Base-by-base conservation (phyloP, 306 rosid species). In the Prunus mongolica region DNA sequence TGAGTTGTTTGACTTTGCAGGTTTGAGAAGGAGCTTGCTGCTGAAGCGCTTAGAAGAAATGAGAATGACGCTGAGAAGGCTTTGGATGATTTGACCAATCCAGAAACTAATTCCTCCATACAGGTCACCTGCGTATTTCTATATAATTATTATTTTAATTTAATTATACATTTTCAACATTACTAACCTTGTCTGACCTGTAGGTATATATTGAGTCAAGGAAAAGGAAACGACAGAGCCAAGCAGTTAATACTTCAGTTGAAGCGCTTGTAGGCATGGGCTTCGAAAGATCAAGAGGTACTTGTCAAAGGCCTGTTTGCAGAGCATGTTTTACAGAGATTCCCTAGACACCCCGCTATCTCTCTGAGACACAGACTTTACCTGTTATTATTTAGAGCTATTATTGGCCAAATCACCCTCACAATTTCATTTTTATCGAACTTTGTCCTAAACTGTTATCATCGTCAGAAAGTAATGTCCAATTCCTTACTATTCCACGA, bases 11-110 rank as follows among this genome's bases (percentile, higher is more conserved):
- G 34, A 71, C 69, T 67, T 74, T 82, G 55, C 81, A 94, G 98
- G 76, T 91, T 86, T 80, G 91, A 82, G 65, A 94, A 82, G 86
- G 91, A 87, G 50, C 96, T 92, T 55, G 96, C 93, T 14, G 96
- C 98, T 38, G 98, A 94, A 85, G 93, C 98, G 62, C 95, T 92
- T 75, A 83, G 93, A 77, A 89, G 84, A 87, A 92, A 90, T 76
- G 98, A 92, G 87, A 94, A 91, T 65, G 93, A 91, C 68, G 71
- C 81, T 73, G 88, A 94, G 65, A 80, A 78, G 81, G 96, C 98
- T 27, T 79, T 94, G 84, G 96, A 94, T 80, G 93, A 94, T 80
- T 81, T 94, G 88, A 94, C 96, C 25, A 82, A 90, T 83, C 95
- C 95, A 45, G 96, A 86, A 78, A 80, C 88, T 62, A 91, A 86